These are phyloP conservation scores for Pistacia atlantica DNA, from an alignment of 345 rosid species.

Conservation along the genomic window DNA sequence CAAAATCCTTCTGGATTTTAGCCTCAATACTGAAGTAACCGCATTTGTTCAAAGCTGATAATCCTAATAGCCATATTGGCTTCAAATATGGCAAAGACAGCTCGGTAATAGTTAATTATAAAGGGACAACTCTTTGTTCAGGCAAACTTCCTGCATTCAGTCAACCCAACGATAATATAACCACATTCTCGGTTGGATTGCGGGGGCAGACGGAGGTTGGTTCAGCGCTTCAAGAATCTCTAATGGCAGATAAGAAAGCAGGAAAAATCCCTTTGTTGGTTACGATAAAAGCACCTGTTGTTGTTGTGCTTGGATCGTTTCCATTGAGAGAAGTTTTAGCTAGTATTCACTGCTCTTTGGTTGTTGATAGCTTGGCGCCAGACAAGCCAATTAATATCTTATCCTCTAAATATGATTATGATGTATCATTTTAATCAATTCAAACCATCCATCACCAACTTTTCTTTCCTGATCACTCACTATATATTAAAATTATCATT, in stretches of 20 bases:
- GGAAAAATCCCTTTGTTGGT: constrained; percentile 51
- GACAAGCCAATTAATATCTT: constrained; percentile 33
- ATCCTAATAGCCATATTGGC: constrained; percentile 37
- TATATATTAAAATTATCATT: neutral
- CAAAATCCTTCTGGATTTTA: constrained; percentile 33
- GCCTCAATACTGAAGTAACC: constrained; percentile 36
- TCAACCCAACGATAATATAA: constrained; percentile 39
- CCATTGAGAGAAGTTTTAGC: constrained; percentile 39
- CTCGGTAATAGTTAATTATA: constrained; percentile 34
- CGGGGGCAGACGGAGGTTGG: constrained; percentile 44
- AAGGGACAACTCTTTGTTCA: constrained; percentile 34
- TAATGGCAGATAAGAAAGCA: constrained; percentile 28
- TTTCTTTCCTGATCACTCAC: neutral
- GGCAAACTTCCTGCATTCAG: constrained; percentile 47
- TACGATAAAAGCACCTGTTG: constrained; percentile 38
- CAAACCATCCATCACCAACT: neutral
- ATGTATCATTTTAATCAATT: constrained; percentile 18
- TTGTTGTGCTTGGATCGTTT: constrained; percentile 26
- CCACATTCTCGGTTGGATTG: constrained; percentile 32
- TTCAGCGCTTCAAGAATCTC: constrained; percentile 36
- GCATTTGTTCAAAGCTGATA: constrained; percentile 46
- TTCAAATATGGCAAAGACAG: constrained; percentile 46
- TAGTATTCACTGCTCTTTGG: constrained; percentile 36
- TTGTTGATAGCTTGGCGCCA: constrained; percentile 47
- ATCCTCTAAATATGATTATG: constrained; percentile 32